Evolutionary conservation across 192 early-diverging fungal species (phyloP).

Genomic region (Chytriomyces hyalinus): DNA sequence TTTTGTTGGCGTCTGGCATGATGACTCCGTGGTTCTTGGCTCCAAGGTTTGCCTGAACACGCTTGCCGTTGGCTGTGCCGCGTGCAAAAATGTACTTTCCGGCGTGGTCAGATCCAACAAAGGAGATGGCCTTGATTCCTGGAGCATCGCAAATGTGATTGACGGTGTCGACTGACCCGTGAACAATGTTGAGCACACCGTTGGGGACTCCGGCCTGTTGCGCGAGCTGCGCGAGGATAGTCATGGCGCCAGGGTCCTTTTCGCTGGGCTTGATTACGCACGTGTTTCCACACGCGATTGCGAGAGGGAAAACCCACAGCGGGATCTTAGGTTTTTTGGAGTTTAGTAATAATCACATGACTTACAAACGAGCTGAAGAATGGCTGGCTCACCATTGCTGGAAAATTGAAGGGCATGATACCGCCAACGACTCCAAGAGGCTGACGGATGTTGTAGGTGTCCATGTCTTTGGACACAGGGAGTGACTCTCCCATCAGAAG

Average conservation of each 20-base stretch:
- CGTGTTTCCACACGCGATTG: slow-evolving; percentile 92
- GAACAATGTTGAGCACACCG: slow-evolving; percentile 92
- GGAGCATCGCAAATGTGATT: slow-evolving; percentile 89
- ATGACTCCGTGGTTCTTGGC: slow-evolving; percentile 98
- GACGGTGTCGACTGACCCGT: slow-evolving; percentile 79
- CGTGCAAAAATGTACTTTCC: slow-evolving; percentile 90
- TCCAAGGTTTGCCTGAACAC: slow-evolving; percentile 95
- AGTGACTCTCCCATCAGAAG: slow-evolving; percentile 81
- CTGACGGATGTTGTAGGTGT: slow-evolving; percentile 91
- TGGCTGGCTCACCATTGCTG: slow-evolving; percentile 75
- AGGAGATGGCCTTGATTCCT: slow-evolving; percentile 88
- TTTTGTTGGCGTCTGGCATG: slow-evolving; percentile 92
- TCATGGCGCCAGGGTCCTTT: slow-evolving; percentile 89
- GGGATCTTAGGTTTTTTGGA: slow-evolving; percentile 28
- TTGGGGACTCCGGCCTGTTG: slow-evolving; percentile 86
- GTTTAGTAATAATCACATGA: slow-evolving; percentile 46
- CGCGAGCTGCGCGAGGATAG: slow-evolving; percentile 87
- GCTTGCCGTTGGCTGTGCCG: slow-evolving; percentile 87
- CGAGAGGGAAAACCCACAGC: slow-evolving; percentile 96
- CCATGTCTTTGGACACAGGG: slow-evolving; percentile 90
- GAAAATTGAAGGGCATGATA: slow-evolving; percentile 97
- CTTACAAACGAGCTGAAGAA: background rate
- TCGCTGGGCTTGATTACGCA: slow-evolving; percentile 92
- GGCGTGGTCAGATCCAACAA: slow-evolving; percentile 89
- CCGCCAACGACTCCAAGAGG: slow-evolving; percentile 91